Base-by-base conservation (phyloP, 2,329 filamentous ascomycete genomes). In the Thelonectria olida region DNA sequence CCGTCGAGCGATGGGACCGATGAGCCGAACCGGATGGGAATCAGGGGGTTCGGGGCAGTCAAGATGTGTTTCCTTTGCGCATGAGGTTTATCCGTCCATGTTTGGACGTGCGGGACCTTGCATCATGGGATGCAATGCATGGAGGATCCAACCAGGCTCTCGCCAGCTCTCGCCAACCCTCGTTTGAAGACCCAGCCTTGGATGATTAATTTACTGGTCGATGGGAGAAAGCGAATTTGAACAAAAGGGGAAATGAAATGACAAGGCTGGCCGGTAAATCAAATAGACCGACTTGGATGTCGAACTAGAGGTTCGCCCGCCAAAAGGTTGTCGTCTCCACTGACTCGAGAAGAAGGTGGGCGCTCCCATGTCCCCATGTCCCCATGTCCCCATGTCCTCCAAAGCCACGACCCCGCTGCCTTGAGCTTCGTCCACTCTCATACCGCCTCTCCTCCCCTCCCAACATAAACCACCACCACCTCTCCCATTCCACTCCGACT, bases 361-460 rank as follows among this genome's bases (percentile, higher is more conserved):
- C n/a, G n/a, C n/a, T n/a, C n/a, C n/a, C n/a, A n/a, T n/a, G 28
- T 31, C 28, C 28, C 28, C 28, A 8, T 12, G 36, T 22, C 20
- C 28, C 34, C 48, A 48, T 36, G 28, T 31, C 28, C 28, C 28
- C 28, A 8, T 12, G 36, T 22, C 20, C 28, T 39, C 48, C 51
- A 38, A 42, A 20, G 25, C 28, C 39, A 45, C 36, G 51, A 60
- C 57, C 70, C 67, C 54, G 58, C 49, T 52, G 39, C 56, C n/a
- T 69, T 39, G 54, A 70, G 67, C 66, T 69, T 53, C 64, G 42
- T 51, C 49, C 31, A 55, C 49, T 52, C 48, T 47, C 52, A 65
- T 64, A 53, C 67, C 64, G 62, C 64, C 54, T 70, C 62, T 61
- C 61, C 65, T 52, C 39, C 38, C 53, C 57, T 59, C 50, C 54